These are phyloP conservation scores for Stemphylium lycopersici DNA, from an alignment of 2,329 filamentous ascomycete genomes.

Conservation along the genomic window DNA sequence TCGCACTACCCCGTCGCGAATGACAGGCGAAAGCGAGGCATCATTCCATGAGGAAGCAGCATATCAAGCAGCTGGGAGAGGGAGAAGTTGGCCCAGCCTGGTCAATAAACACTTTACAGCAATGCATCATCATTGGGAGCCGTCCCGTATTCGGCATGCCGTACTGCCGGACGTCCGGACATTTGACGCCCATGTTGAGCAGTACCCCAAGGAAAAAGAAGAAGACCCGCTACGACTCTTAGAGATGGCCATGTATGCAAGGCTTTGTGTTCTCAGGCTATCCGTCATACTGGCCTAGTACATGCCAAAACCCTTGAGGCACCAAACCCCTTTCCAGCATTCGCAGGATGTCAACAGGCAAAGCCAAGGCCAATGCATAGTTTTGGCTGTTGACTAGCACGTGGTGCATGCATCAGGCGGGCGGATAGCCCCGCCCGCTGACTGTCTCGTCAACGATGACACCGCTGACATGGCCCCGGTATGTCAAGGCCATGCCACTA, in stretches of 20 bases:
- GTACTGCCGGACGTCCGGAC: neutral
- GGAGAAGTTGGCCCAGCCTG: neutral
- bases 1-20: neutral
- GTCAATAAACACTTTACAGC: neutral
- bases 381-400: constrained; percentile 6
- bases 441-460: constrained; percentile 10
- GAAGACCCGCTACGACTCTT: neutral
- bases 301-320: neutral
- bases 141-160: neutral
- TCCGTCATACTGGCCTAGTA: neutral
- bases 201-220: neutral
- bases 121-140: neutral
- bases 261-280: neutral
- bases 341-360: neutral
- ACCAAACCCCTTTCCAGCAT: neutral
- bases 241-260: neutral
- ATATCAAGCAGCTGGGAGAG: neutral
- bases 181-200: neutral
- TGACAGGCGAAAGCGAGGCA: constrained; percentile 1
- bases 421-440: constrained; percentile 19
- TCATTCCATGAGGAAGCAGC: neutral
- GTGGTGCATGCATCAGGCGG: constrained; percentile 13
- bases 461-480: constrained; percentile 18
- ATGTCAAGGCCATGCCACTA: constrained; percentile 1
- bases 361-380: constrained; percentile 1